Evolutionary conservation across 495 filamentous ascomycete genomes (phyloP).

Genomic region (Aspergillus bridgeri): DNA sequence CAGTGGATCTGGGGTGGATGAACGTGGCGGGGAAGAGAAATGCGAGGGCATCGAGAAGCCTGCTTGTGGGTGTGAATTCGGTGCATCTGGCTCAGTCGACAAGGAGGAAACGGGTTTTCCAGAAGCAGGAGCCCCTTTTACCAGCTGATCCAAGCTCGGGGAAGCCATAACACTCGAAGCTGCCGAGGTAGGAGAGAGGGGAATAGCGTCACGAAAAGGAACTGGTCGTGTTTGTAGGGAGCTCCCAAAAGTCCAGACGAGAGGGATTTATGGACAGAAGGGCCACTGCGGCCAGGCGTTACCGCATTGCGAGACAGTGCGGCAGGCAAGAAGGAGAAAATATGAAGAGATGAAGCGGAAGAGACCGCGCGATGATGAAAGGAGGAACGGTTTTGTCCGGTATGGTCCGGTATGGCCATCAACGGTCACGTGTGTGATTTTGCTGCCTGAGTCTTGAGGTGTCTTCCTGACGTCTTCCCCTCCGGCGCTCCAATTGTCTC

Average conservation of each 20-base stretch:
- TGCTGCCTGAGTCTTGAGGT: too few species aligned
- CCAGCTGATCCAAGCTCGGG: conserved; percentile 75
- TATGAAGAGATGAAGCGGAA: background rate
- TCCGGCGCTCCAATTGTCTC: background rate
- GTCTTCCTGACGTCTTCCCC: background rate
- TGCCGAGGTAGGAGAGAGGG: background rate
- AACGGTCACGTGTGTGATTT: conserved; percentile 1
- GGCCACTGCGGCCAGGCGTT: conserved; percentile 7
- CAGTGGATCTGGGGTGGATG: conserved; percentile 64
- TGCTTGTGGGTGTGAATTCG: conserved; percentile 30
- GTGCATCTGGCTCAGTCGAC: conserved; percentile 36
- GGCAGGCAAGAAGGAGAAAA: background rate
- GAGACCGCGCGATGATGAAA: background rate
- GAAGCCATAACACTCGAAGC: conserved; percentile 40
- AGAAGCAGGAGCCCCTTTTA: conserved; percentile 72
- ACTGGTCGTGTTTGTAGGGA: conserved; percentile 4
- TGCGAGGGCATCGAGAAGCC: conserved; percentile 26
- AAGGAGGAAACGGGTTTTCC: conserved; percentile 35
- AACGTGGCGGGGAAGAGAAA: conserved; percentile 35
- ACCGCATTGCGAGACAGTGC: background rate
- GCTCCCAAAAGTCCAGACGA: background rate
- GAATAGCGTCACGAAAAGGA: background rate
- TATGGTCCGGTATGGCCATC: background rate
- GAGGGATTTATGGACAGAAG: conserved; percentile 4
- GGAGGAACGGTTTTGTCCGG: background rate